Conservation (phyloP, 2,329 filamentous ascomycete genomes). For the Phialophora tarda region DNA sequence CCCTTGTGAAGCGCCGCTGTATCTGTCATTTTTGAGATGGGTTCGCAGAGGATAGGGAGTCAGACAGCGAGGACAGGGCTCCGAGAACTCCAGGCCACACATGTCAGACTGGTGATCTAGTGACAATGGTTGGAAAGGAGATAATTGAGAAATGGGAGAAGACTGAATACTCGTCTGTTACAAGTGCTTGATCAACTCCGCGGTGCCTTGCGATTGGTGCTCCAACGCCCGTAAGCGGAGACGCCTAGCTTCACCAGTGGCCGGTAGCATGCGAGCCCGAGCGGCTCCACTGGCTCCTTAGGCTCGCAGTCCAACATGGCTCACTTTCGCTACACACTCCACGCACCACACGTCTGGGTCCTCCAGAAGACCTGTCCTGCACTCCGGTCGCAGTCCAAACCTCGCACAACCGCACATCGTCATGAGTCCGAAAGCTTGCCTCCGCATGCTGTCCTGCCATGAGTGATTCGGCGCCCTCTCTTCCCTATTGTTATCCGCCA, state of each 20-base stretch:
- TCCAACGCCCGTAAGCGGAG: background rate
- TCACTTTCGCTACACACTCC: background rate
- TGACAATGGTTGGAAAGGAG: conserved; percentile 6
- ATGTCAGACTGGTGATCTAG: background rate
- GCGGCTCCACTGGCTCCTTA: conserved; percentile 5
- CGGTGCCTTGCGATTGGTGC: background rate
- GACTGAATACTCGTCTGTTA: background rate
- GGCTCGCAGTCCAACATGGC: conserved; percentile 7
- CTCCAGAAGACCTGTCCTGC: conserved; percentile 3
- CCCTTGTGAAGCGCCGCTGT: conserved; percentile 5
- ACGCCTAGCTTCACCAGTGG: background rate
- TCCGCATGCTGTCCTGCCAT: conserved; percentile 7
- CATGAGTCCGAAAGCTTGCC: background rate
- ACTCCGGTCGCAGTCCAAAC: conserved; percentile 2
- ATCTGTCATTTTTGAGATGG: background rate
- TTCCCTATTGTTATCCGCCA: conserved; percentile 10
- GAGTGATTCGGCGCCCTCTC: conserved; percentile 5
- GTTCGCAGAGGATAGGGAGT: background rate
- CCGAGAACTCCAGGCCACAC: background rate
- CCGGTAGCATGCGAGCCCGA: background rate
- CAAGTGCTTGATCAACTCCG: too few relatives aligned
- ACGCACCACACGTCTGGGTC: background rate
- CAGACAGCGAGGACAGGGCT: conserved; percentile 1
- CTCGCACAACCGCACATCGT: conserved; percentile 3
- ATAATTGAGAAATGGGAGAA: background rate